Percentiles rank a stretch among this genome's conserved stretches.
Evolutionary conservation across 257 asterid species (phyloP).

Genomic region (Voacanga thouarsii): DNA sequence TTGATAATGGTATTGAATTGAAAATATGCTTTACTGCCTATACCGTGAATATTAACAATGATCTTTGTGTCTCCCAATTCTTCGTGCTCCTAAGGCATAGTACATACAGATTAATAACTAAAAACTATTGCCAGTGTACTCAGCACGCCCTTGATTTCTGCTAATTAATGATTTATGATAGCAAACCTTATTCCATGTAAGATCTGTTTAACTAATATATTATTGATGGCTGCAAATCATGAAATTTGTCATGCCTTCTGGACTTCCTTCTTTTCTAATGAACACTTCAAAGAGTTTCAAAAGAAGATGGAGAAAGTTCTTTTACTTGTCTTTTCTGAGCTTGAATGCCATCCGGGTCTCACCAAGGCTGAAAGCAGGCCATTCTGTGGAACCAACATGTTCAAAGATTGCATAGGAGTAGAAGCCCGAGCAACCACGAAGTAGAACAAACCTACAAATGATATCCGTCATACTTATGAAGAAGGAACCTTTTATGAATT

Average conservation of each 20-base stretch:
- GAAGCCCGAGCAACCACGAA: conserved; percentile 67
- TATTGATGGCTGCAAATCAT: not conserved
- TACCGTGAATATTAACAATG: not conserved
- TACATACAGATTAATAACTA: not conserved
- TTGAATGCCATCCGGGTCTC: conserved; percentile 78
- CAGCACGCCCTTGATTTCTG: not conserved
- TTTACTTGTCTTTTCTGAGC: conserved; percentile 73
- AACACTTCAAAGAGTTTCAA: not conserved
- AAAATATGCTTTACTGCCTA: too few species aligned
- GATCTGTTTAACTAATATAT: not conserved
- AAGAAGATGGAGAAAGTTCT: not conserved
- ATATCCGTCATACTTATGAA: not conserved
- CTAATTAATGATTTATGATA: not conserved
- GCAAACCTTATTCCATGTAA: not conserved
- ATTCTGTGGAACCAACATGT: conserved; percentile 59
- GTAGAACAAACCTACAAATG: conserved; percentile 57
- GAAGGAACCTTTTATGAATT: not conserved
- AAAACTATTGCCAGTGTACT: not conserved
- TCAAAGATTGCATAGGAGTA: conserved; percentile 77
- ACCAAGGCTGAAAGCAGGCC: conserved; percentile 76
- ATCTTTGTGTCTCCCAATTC: not conserved
- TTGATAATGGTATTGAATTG: not conserved
- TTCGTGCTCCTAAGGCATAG: not conserved
- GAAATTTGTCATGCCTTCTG: not conserved
- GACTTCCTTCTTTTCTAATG: not conserved